Evolutionary conservation across 345 rosid genomes (phyloP).

Genomic region (Turritis glabra): DNA sequence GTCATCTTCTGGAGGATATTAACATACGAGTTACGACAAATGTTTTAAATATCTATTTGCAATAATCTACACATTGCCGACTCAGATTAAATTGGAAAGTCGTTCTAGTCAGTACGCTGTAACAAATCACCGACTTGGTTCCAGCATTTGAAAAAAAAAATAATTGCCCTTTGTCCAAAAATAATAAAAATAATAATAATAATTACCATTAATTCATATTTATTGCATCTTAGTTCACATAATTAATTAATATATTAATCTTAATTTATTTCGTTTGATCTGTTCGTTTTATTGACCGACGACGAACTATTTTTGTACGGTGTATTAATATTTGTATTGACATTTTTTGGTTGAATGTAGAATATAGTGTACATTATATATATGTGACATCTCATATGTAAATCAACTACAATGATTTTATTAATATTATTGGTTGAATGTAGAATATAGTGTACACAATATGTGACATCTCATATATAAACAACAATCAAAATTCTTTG

Average conservation of each 20-base stretch:
- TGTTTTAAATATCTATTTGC: not conserved
- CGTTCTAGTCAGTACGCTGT: constrained; percentile 26
- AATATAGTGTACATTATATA: too few species aligned
- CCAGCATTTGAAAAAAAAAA: constrained; percentile 17
- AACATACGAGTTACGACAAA: not conserved
- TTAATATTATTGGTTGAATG: not conserved
- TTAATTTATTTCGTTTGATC: constrained; percentile 19
- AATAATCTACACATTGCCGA: constrained; percentile 34
- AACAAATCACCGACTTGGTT: constrained; percentile 33
- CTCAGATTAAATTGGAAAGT: constrained; percentile 32
- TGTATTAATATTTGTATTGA: too few species aligned
- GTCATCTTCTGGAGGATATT: constrained; percentile 19
- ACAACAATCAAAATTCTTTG: too few species aligned
- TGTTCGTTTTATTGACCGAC: constrained; percentile 31
- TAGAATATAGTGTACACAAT: not conserved
- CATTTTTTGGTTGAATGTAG: not conserved
- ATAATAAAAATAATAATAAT: too few species aligned
- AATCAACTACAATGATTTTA: too few species aligned
- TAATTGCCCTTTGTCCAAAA: too few species aligned
- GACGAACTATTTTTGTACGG: too few species aligned
- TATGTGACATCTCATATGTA: too few species aligned
- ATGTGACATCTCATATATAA: constrained; percentile 2
- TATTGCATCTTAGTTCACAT: not conserved
- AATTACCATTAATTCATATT: not conserved
- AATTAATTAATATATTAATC: not conserved